These are phyloP conservation scores for Collariella sp. DNA, from an alignment of 495 filamentous ascomycete genomes.

Conservation along the genomic window DNA sequence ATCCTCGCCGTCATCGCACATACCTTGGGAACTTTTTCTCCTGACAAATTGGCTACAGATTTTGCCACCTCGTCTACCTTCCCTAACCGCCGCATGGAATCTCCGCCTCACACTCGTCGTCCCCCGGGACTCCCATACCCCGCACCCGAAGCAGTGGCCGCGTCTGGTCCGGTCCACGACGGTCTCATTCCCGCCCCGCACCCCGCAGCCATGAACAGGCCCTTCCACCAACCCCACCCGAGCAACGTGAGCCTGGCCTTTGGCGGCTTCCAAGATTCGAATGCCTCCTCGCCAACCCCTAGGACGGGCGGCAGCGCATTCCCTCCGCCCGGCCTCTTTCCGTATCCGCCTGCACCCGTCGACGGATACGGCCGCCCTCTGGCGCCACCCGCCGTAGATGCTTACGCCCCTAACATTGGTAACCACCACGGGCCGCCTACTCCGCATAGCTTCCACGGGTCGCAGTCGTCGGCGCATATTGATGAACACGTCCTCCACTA, in stretches of 20 bases:
- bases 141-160: background rate
- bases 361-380: constrained; percentile 31
- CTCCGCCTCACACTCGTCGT: constrained; percentile 8
- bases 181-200: constrained; percentile 5
- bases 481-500: constrained; percentile 29
- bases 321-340: constrained; percentile 29
- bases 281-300: constrained; percentile 41
- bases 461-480: constrained; percentile 37
- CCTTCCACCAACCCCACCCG: constrained; percentile 29
- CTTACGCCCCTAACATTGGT: constrained; percentile 27
- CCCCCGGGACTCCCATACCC: constrained; percentile 4
- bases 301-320: constrained; percentile 25
- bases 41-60: constrained; percentile 13
- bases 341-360: constrained; percentile 25
- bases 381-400: constrained; percentile 29
- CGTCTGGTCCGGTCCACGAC: constrained; percentile 4
- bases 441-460: constrained; percentile 47
- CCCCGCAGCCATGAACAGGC: constrained; percentile 7
- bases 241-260: constrained; percentile 41
- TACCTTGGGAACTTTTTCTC: background rate
- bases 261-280: constrained; percentile 37
- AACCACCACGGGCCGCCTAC: constrained; percentile 41
- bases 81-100: background rate
- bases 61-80: constrained; percentile 7
- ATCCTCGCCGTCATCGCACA: background rate